These are phyloP conservation scores for Mortierella sp. DNA, from an alignment of 371 early-diverging fungal species.

Conservation along the genomic window DNA sequence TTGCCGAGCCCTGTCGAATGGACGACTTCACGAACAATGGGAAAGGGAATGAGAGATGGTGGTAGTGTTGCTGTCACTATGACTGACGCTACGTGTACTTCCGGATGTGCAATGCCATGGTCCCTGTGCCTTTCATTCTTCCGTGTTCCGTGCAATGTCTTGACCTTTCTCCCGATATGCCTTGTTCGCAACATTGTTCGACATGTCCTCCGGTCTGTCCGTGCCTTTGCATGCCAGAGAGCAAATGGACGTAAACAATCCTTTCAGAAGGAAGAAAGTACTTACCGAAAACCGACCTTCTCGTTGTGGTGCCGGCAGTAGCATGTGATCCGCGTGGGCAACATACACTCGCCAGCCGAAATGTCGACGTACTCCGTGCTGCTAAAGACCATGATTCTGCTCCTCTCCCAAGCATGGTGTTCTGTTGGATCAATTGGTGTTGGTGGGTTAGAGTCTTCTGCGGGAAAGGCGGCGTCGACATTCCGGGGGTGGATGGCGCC, in stretches of 20 bases:
- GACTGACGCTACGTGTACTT: not conserved
- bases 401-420: slow-evolving; percentile 47
- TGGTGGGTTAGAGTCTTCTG: slow-evolving; percentile 40
- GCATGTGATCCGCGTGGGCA: slow-evolving; percentile 83
- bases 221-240: slow-evolving; percentile 32
- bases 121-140: not conserved
- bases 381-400: slow-evolving; percentile 56
- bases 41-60: not conserved
- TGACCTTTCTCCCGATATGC: not conserved
- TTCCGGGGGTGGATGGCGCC: slow-evolving; percentile 39
- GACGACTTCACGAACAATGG: not conserved
- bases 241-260: not conserved
- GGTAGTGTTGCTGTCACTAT: not conserved
- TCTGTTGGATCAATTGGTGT: slow-evolving; percentile 54
- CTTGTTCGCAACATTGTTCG: not conserved
- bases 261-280: not conserved
- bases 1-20: not conserved
- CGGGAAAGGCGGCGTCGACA: slow-evolving; percentile 11
- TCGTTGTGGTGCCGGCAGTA: slow-evolving; percentile 84
- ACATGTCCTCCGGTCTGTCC: not conserved
- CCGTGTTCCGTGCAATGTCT: not conserved
- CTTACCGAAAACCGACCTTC: slow-evolving; percentile 72
- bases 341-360: slow-evolving; percentile 73
- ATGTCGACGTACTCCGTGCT: slow-evolving; percentile 70
- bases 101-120: not conserved